Evolutionary conservation across 352 stramenopile species (phyloP).

Genomic region (Thraustochytrium sp.): DNA sequence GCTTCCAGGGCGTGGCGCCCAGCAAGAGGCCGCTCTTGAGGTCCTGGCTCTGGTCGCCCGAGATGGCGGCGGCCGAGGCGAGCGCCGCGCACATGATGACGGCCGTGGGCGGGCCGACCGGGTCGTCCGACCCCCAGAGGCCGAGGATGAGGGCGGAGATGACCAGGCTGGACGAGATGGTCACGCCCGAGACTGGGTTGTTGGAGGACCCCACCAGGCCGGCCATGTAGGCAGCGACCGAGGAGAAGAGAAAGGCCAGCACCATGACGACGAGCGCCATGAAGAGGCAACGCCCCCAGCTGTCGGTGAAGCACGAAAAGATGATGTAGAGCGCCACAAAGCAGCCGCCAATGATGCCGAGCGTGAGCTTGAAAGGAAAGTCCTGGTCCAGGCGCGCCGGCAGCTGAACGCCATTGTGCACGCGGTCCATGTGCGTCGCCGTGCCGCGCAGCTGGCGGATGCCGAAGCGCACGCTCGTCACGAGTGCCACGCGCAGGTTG

Average conservation of each 20-base stretch:
- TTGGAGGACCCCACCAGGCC: conserved; percentile 41
- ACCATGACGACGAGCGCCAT: conserved; percentile 13
- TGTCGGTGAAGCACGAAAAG: neutral
- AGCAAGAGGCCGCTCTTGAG: conserved; percentile 38
- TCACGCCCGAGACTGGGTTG: conserved; percentile 45
- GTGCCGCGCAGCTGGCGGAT: neutral
- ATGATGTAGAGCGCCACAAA: conserved; percentile 36
- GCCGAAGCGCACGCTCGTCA: conserved; percentile 3
- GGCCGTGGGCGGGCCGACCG: neutral
- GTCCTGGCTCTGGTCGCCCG: conserved; percentile 44
- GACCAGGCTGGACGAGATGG: conserved; percentile 28
- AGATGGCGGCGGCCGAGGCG: conserved; percentile 33
- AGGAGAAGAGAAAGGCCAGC: conserved; percentile 39
- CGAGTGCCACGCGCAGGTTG: neutral
- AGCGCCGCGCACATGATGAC: conserved; percentile 31
- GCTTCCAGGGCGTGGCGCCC: conserved; percentile 38
- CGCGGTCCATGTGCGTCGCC: neutral
- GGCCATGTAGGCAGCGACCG: conserved; percentile 42
- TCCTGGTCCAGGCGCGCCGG: conserved; percentile 14
- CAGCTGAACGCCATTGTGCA: neutral
- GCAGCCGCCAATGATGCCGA: neutral
- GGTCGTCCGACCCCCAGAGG: conserved; percentile 22
- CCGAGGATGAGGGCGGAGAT: conserved; percentile 42
- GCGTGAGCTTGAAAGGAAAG: conserved; percentile 33
- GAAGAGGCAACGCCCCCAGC: conserved; percentile 30